These are phyloP conservation scores for Dactylellina parvicollis DNA, from an alignment of 2,329 filamentous ascomycete species.

Conservation along the genomic window DNA sequence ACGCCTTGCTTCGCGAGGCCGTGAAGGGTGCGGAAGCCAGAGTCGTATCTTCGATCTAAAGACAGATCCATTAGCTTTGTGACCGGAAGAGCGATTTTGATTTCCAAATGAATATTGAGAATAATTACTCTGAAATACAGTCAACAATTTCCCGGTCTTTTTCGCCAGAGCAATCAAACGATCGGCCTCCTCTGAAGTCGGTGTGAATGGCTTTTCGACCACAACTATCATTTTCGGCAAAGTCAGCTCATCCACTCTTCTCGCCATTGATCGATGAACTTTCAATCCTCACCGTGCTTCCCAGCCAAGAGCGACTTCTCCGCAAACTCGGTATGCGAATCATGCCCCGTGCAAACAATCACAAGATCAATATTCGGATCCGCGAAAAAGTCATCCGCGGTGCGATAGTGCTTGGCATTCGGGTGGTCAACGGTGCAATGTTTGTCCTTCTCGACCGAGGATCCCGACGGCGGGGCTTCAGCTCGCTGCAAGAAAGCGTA, in stretches of 20 bases:
- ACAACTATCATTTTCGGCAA: slow-evolving; percentile 56
- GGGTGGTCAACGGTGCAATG: slow-evolving; percentile 65
- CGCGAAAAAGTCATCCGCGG: slow-evolving; percentile 60
- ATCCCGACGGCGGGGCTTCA: slow-evolving; percentile 55
- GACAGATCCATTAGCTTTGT: neutral
- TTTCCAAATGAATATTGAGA: neutral
- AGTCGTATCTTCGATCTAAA: slow-evolving; percentile 60
- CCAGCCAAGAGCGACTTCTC: slow-evolving; percentile 60
- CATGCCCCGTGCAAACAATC: slow-evolving; percentile 60
- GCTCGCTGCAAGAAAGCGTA: slow-evolving; percentile 66
- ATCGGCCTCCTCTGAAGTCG: slow-evolving; percentile 60
- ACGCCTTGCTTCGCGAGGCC: slow-evolving; percentile 33
- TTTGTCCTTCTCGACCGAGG: slow-evolving; percentile 55
- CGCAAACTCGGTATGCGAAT: slow-evolving; percentile 59
- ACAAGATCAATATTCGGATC: slow-evolving; percentile 60
- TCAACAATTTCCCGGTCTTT: slow-evolving; percentile 59
- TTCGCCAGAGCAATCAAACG: slow-evolving; percentile 59
- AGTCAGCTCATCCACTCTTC: neutral
- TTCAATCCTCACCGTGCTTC: slow-evolving; percentile 58
- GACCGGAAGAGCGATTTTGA: neutral
- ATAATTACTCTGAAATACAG: slow-evolving; percentile 60
- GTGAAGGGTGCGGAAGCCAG: slow-evolving; percentile 61
- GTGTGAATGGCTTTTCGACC: slow-evolving; percentile 62
- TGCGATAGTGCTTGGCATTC: slow-evolving; percentile 60
- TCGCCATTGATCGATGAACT: neutral